These are phyloP conservation scores for Astraeus odoratus DNA, from an alignment of 768 basidiomycete genomes.

Conservation along the genomic window DNA sequence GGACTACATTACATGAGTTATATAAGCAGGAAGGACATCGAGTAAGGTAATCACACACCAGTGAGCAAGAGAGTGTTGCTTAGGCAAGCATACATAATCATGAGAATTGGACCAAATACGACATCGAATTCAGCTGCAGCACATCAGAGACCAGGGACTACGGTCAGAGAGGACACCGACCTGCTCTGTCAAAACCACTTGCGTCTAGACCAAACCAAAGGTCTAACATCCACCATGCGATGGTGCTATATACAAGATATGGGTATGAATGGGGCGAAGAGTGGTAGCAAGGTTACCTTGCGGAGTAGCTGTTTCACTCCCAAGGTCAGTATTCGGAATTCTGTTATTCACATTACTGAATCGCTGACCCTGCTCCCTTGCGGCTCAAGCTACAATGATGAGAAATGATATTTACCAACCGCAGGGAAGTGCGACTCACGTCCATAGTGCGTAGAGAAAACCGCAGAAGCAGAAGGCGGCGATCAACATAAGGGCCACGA, in stretches of 20 bases:
- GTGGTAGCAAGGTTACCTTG: slow-evolving; percentile 26
- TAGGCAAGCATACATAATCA: slow-evolving; percentile 86
- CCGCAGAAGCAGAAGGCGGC: slow-evolving; percentile 89
- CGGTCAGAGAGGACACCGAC: slow-evolving; percentile 37
- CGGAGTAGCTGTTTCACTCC: slow-evolving; percentile 21
- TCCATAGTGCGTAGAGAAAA: slow-evolving; percentile 91
- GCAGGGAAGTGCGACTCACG: slow-evolving; percentile 44
- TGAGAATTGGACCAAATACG: slow-evolving; percentile 84
- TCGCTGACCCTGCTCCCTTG: slow-evolving; percentile 47
- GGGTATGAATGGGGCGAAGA: not conserved
- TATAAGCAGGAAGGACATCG: not conserved
- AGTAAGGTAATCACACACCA: slow-evolving; percentile 36
- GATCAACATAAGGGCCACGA: slow-evolving; percentile 73
- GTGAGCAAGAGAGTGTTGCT: slow-evolving; percentile 92
- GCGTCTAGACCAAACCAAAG: slow-evolving; percentile 95
- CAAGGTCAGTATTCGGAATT: not conserved
- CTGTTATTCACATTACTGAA: not conserved
- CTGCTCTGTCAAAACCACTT: slow-evolving; percentile 74
- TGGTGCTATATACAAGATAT: slow-evolving; percentile 37
- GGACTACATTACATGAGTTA: slow-evolving; percentile 38
- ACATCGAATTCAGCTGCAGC: slow-evolving; percentile 68
- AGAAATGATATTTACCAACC: slow-evolving; percentile 1
- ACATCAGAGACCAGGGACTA: slow-evolving; percentile 4
- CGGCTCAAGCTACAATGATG: slow-evolving; percentile 46
- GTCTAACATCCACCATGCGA: slow-evolving; percentile 95